Evolutionary conservation across 208 protist genomes (phyloP), one percentile per base, ranked within the genome.

Genomic region (Trypanosoma caninum): DNA sequence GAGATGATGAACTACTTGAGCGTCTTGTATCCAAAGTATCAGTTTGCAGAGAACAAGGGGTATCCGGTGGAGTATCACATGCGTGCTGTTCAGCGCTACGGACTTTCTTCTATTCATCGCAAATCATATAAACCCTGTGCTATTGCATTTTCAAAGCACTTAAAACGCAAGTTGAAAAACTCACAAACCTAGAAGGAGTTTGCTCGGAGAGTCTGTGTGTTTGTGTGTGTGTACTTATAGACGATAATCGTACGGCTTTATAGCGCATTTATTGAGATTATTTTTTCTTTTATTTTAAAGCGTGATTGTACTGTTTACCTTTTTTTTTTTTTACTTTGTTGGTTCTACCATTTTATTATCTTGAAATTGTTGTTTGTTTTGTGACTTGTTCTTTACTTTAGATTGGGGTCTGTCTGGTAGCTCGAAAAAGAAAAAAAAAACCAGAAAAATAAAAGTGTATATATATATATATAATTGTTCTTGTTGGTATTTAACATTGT

Each of bases 21-120:
- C 23, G 71, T 35, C 13, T 69, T 91, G 35, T 94, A 91, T 72
- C 87, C 91, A 0, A 78, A 38, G 44, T 96, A 94, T 65, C 67
- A 75, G 54, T 91, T 96, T 52, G 73, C 41, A 9, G 79, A 82
- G 30, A 89, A 96, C 68, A 91, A 92, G 45, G 87, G 87, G 2
- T 96, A 96, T 71, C 87, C 85, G 7, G 87, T 93, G 45, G 88
- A 93, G 62, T 60, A 81, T 31, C 91, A 96, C 82, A 93, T 92
- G 82, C 75, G 84, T 60, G 61, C 65, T 35, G 76, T 96, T 0
- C 58, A 67, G 20, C 60, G 65, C 20, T 65, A 94, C 33, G 91
- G 91, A 2, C 55, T 94, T 7, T 84, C 69, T 20, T 74, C 86
- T 0, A 76, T 96, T 28, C 91, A 96, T 60, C 78, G 91, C 40